Conservation (phyloP, 768 basidiomycete species). For the Pleurotus salmoneostramineus region DNA sequence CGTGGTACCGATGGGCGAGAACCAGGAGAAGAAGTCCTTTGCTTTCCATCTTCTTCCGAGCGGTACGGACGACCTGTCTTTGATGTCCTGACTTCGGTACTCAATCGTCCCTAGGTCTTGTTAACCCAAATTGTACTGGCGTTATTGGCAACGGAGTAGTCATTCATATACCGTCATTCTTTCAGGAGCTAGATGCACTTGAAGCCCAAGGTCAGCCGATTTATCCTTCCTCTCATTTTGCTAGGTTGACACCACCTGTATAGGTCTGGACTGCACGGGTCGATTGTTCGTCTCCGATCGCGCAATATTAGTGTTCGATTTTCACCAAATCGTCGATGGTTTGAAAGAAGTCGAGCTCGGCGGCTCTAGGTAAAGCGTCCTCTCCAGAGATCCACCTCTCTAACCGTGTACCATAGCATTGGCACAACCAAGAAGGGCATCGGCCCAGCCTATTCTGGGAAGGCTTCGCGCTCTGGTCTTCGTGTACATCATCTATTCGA, state of each 20-base stretch:
- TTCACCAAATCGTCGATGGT: slow-evolving; percentile 99
- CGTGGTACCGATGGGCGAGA: slow-evolving; percentile 69
- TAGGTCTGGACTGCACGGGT: slow-evolving; percentile 81
- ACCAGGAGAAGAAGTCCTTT: slow-evolving; percentile 76
- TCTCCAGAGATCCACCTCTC: neutral
- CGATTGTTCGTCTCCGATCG: slow-evolving; percentile 94
- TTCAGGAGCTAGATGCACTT: slow-evolving; percentile 85
- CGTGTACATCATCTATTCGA: slow-evolving; percentile 97
- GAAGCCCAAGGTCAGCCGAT: slow-evolving; percentile 68
- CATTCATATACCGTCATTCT: slow-evolving; percentile 93
- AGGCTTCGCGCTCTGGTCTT: slow-evolving; percentile 93
- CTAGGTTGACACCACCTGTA: neutral
- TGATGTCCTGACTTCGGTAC: slow-evolving; percentile 1
- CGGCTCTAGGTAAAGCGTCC: slow-evolving; percentile 57
- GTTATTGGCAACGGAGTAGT: slow-evolving; percentile 96
- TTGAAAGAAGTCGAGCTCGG: slow-evolving; percentile 97
- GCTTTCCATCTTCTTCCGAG: slow-evolving; percentile 95
- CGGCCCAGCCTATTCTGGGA: slow-evolving; percentile 97
- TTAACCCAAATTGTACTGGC: slow-evolving; percentile 82
- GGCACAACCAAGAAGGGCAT: slow-evolving; percentile 98
- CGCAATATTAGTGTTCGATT: slow-evolving; percentile 96
- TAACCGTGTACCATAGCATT: slow-evolving; percentile 49
- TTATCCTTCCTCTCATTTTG: neutral
- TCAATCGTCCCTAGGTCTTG: slow-evolving; percentile 51
- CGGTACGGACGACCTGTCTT: slow-evolving; percentile 45